phyloP scores from a whole-genome alignment of 1,284 basidiomycete genomes.

The Cutaneotrichosporon sp. region DNA sequence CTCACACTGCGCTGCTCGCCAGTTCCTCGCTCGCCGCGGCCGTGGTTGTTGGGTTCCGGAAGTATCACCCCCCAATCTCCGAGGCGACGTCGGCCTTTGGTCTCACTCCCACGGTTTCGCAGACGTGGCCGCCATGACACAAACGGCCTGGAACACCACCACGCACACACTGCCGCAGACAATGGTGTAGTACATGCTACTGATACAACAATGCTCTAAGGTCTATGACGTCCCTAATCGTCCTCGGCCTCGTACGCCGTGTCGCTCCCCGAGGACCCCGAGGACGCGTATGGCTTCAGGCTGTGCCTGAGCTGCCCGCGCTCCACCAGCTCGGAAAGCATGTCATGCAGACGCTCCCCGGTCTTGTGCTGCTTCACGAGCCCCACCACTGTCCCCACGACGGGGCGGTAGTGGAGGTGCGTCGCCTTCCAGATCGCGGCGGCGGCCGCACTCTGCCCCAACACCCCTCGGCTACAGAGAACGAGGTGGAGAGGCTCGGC shows the following conservation, averaged over 20 bases:
- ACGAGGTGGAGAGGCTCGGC: conserved; percentile 13
- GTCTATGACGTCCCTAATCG: background rate
- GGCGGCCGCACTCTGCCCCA: conserved; percentile 9
- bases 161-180: too few relatives aligned
- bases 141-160: too few relatives aligned
- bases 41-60: too few relatives aligned
- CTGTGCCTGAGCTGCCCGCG: background rate
- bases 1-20: too few relatives aligned
- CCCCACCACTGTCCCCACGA: conserved; percentile 4
- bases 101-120: too few relatives aligned
- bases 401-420: conserved; percentile 14
- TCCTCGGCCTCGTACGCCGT: background rate
- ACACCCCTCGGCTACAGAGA: conserved; percentile 2
- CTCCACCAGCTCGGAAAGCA: background rate
- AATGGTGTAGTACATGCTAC: background rate
- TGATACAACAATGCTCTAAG: background rate
- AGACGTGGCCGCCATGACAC: too few relatives aligned
- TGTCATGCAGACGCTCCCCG: conserved; percentile 1
- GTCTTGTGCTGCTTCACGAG: background rate
- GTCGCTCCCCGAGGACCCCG: background rate
- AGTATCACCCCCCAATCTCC: too few relatives aligned
- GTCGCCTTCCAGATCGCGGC: conserved; percentile 18
- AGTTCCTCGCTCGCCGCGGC: too few relatives aligned
- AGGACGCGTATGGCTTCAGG: background rate
- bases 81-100: too few relatives aligned